Evolutionary conservation across 2,329 filamentous ascomycete species (phyloP).

Genomic region (Plectosphaerella cucumerina): DNA sequence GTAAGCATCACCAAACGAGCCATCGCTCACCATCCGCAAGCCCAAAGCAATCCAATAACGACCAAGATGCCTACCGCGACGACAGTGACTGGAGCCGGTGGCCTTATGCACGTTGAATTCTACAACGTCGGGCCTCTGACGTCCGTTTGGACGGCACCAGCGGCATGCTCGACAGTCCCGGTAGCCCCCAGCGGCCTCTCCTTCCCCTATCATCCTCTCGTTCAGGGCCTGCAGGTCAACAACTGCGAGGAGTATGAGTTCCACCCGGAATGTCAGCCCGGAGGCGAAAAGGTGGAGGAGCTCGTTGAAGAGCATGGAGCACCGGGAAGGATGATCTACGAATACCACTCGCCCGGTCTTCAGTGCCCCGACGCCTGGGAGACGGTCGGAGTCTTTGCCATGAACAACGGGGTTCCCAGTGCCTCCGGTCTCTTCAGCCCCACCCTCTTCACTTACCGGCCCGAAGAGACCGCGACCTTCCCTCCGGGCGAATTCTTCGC

Average conservation of each 20-base stretch:
- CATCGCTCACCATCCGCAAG: no score
- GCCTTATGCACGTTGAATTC: background rate
- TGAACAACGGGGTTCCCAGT: background rate
- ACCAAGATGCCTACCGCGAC: no score
- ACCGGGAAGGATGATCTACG: background rate
- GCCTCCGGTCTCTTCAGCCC: background rate
- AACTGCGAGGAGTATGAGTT: background rate
- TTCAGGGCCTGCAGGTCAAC: background rate
- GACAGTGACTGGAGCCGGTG: background rate
- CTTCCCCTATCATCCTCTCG: background rate
- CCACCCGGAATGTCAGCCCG: background rate
- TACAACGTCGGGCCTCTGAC: constrained; percentile 2
- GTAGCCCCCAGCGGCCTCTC: background rate
- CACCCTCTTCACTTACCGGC: background rate
- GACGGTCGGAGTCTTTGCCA: background rate
- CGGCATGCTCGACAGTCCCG: background rate
- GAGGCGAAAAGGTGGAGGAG: background rate
- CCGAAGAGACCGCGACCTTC: background rate
- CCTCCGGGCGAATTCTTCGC: background rate
- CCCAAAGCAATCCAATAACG: no score
- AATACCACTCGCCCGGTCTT: background rate
- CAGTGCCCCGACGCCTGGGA: background rate
- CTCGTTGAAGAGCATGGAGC: no score
- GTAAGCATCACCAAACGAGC: no score
- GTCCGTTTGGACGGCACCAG: background rate